Percentiles rank a stretch among this genome's conserved stretches.
These are phyloP conservation scores for Viola odorata DNA, from an alignment of 345 rosid genomes.

Conservation along the genomic window DNA sequence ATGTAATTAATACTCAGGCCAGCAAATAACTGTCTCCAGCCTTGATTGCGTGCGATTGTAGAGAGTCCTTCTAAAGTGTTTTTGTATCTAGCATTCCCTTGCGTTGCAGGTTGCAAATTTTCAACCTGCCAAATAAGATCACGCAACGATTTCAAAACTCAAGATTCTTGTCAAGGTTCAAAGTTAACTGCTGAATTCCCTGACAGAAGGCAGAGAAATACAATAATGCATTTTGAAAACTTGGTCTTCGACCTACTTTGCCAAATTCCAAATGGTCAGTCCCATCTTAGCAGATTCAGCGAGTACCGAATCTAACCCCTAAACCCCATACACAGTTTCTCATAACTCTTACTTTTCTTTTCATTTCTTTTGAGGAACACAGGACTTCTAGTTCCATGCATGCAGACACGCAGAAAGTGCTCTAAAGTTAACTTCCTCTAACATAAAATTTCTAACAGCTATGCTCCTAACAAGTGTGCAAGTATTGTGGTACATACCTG, in stretches of 20 bases:
- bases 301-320: background rate
- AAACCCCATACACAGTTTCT: background rate
- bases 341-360: background rate
- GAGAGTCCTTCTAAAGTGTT: conserved; percentile 70
- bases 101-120: conserved; percentile 46
- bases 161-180: background rate
- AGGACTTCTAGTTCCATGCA: background rate
- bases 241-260: too few species aligned
- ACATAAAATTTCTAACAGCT: background rate
- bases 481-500: conserved; percentile 48
- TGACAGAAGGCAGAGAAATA: too few species aligned
- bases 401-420: background rate
- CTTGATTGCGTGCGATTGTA: conserved; percentile 63
- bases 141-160: background rate
- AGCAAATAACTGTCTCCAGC: conserved; percentile 93
- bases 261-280: background rate
- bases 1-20: conserved; percentile 93
- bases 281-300: background rate
- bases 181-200: background rate
- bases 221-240: too few species aligned
- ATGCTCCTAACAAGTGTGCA: background rate
- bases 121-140: conserved; percentile 55
- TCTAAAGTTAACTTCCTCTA: background rate
- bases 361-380: too few species aligned
- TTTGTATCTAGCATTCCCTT: conserved; percentile 49